Percentiles rank a stretch among this genome's conserved stretches.
Conservation (phyloP, 768 basidiomycete species). For the Leccinellum rugosiceps region DNA sequence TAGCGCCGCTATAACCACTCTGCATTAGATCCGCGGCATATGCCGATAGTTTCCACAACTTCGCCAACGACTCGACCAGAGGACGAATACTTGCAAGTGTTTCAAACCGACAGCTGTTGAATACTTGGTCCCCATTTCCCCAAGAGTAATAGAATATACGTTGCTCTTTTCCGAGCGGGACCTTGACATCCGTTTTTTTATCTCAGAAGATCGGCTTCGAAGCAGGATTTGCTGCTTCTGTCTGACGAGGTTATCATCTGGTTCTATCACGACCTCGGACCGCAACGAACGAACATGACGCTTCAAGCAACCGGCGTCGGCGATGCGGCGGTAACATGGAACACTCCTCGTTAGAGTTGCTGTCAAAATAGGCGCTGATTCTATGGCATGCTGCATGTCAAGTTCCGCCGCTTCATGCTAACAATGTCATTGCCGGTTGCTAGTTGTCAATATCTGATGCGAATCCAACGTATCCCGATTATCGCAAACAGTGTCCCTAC, state of each 20-base stretch:
- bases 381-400: neutral
- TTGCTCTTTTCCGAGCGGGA: neutral
- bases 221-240: neutral
- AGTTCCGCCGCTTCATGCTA: neutral
- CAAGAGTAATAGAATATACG: neutral
- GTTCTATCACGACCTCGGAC: neutral
- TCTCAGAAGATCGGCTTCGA: neutral
- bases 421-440: neutral
- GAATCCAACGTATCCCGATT: neutral
- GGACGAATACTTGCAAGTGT: neutral
- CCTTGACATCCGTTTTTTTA: neutral
- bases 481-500: neutral
- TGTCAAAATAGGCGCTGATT: neutral
- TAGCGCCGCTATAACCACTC: neutral
- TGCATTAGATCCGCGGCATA: neutral
- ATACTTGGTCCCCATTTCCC: neutral
- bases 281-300: neutral
- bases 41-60: neutral
- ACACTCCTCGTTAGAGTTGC: neutral
- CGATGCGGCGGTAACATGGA: neutral
- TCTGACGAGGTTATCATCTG: neutral
- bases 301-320: neutral
- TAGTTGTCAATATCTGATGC: neutral
- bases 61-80: neutral
- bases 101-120: neutral